phyloP scores from a whole-genome alignment of 1,284 basidiomycete species.

The Cutaneotrichosporon sp. region DNA sequence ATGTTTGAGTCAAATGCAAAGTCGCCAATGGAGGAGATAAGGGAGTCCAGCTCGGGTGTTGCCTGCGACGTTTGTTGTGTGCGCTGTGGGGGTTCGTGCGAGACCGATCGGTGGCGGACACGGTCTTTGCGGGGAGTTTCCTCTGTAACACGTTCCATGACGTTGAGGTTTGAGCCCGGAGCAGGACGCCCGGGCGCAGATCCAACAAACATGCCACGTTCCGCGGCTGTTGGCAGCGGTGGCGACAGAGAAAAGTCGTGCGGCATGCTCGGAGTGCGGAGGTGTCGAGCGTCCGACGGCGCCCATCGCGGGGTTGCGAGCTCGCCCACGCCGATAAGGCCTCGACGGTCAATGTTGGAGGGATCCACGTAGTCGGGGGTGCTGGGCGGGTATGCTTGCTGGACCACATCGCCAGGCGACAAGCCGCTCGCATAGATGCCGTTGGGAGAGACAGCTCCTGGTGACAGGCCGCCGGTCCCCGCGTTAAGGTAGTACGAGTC shows the following conservation, averaged over 20 bases:
- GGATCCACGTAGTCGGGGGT: slow-evolving; percentile 55
- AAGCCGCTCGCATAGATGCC: background rate
- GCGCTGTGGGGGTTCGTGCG: slow-evolving; percentile 14
- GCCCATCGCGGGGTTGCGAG: slow-evolving; percentile 95
- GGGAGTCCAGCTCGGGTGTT: slow-evolving; percentile 14
- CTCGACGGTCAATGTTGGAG: slow-evolving; percentile 75
- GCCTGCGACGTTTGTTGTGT: background rate
- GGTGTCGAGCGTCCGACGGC: slow-evolving; percentile 41
- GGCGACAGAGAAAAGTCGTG: slow-evolving; percentile 26
- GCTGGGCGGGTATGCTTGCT: slow-evolving; percentile 21
- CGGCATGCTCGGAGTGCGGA: slow-evolving; percentile 45
- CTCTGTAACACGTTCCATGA: slow-evolving; percentile 28
- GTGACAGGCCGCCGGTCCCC: slow-evolving; percentile 6
- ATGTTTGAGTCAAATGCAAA: slow-evolving; percentile 40
- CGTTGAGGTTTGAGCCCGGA: slow-evolving; percentile 6
- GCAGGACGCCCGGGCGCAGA: slow-evolving; percentile 9
- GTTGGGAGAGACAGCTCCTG: slow-evolving; percentile 6
- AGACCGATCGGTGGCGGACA: slow-evolving; percentile 17
- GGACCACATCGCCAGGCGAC: slow-evolving; percentile 7
- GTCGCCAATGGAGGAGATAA: slow-evolving; percentile 28
- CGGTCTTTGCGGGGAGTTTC: slow-evolving; percentile 21
- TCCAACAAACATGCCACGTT: slow-evolving; percentile 10
- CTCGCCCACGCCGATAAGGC: slow-evolving; percentile 89
- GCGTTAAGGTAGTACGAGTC: slow-evolving; percentile 28
- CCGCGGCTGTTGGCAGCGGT: slow-evolving; percentile 17